Conservation (phyloP, 2,329 filamentous ascomycete species). For the Alternaria panax region DNA sequence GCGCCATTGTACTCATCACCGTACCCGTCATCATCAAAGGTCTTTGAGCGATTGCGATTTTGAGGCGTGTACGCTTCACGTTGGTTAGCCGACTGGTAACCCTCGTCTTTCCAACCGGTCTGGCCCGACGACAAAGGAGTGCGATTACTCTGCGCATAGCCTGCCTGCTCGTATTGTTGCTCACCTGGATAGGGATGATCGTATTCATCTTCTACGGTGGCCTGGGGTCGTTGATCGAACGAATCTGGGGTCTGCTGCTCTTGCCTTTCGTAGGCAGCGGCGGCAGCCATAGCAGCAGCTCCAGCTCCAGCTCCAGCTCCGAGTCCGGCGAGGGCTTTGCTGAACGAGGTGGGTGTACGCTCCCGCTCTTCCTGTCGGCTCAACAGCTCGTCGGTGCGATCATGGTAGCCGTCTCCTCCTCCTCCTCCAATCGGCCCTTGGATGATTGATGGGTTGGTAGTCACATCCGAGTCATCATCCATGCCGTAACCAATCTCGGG, state of each 20-base stretch:
- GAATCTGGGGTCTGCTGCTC: slow-evolving; percentile 37
- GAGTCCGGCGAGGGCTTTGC: slow-evolving; percentile 46
- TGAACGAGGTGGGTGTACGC: slow-evolving; percentile 41
- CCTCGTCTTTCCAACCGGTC: slow-evolving; percentile 75
- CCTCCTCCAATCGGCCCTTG: slow-evolving; percentile 73
- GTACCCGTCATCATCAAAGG: slow-evolving; percentile 64
- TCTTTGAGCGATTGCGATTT: slow-evolving; percentile 55
- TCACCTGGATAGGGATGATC: slow-evolving; percentile 43
- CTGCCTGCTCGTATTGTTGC: slow-evolving; percentile 43
- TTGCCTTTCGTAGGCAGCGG: slow-evolving; percentile 55
- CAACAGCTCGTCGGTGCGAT: slow-evolving; percentile 48
- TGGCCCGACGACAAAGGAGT: slow-evolving; percentile 54
- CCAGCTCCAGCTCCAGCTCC: slow-evolving; percentile 55
- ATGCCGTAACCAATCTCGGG: slow-evolving; percentile 76
- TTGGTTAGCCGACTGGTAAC: slow-evolving; percentile 82
- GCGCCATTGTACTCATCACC: slow-evolving; percentile 58
- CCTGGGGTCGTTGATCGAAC: slow-evolving; percentile 43
- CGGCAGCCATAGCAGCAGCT: slow-evolving; percentile 63
- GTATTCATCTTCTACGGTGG: slow-evolving; percentile 50
- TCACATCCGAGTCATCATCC: slow-evolving; percentile 69
- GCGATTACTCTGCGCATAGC: slow-evolving; percentile 40
- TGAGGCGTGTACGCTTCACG: slow-evolving; percentile 59
- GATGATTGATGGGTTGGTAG: slow-evolving; percentile 85
- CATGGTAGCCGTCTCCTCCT: slow-evolving; percentile 54
- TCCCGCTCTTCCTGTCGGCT: slow-evolving; percentile 46